A percentile compares a stretch with the other conserved stretches of the same genome.
These are phyloP conservation scores for Castanea crenata DNA, from an alignment of 306 rosid genomes.

Conservation along the genomic window DNA sequence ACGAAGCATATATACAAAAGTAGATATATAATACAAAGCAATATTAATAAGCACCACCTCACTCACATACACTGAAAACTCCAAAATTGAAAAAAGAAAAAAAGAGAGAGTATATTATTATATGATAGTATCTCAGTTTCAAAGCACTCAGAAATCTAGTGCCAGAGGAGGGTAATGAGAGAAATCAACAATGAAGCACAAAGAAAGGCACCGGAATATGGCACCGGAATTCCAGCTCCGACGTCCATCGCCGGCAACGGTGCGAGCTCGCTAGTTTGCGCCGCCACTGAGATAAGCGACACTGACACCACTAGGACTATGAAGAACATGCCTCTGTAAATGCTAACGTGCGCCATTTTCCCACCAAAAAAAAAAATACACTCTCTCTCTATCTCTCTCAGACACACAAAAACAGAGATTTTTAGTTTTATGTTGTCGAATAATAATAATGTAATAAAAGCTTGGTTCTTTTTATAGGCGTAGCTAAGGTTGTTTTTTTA, in stretches of 20 bases:
- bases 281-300: conserved; percentile 34
- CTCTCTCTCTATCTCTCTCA: too few species aligned
- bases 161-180: conserved; percentile 29
- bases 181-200: conserved; percentile 38
- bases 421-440: too few species aligned
- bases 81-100: too few species aligned
- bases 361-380: neutral
- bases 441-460: too few species aligned
- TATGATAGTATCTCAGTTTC: too few species aligned
- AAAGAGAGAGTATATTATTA: too few species aligned
- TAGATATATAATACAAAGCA: too few species aligned
- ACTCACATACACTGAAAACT: too few species aligned
- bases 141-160: conserved; percentile 20
- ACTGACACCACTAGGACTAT: conserved; percentile 25
- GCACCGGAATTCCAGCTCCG: conserved; percentile 49
- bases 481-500: too few species aligned
- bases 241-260: conserved; percentile 39
- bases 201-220: conserved; percentile 23
- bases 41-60: too few species aligned
- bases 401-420: neutral
- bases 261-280: conserved; percentile 28
- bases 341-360: conserved; percentile 48
- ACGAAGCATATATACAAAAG: too few species aligned
- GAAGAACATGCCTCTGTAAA: conserved; percentile 29
- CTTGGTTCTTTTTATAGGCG: too few species aligned